Percentiles rank a stretch among this genome's conserved stretches.
Conservation (phyloP, 306 rosid genomes). For the Acacia melanoxylon region DNA sequence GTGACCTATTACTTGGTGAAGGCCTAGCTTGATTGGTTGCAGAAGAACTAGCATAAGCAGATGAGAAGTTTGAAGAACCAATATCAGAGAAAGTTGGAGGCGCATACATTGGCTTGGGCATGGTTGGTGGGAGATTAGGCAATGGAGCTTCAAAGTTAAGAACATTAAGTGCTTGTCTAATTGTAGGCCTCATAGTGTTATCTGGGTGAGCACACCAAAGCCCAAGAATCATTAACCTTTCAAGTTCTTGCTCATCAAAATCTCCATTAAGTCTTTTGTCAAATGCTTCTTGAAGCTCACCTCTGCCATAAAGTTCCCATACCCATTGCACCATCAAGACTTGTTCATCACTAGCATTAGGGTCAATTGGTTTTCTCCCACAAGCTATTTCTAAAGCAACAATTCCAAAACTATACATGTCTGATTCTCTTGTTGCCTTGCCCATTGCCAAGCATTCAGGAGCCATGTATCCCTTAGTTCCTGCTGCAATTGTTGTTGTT, state of each 20-base stretch:
- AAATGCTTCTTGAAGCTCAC: not conserved
- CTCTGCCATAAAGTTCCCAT: not conserved
- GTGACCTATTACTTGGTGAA: not conserved
- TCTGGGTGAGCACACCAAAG: constrained; percentile 19
- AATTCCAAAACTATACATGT: not conserved
- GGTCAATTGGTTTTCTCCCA: not conserved
- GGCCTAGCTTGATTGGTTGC: not conserved
- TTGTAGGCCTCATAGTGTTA: not conserved
- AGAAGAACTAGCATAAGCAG: not conserved
- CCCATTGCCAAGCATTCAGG: not conserved
- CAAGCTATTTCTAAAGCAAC: not conserved
- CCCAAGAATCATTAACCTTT: constrained; percentile 3
- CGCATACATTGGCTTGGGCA: not conserved
- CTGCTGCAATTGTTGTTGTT: constrained; percentile 9
- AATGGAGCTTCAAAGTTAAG: not conserved
- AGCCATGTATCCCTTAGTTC: constrained; percentile 30
- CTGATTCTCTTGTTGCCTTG: constrained; percentile 11
- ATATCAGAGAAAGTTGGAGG: not conserved
- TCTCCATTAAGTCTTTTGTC: not conserved
- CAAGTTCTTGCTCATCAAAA: constrained; percentile 18
- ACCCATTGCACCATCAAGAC: constrained; percentile 26
- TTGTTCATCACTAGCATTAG: not conserved
- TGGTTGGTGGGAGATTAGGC: not conserved
- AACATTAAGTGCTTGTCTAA: not conserved
- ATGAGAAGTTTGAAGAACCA: not conserved